These are phyloP conservation scores for Physaria fendleri DNA, from an alignment of 345 rosid genomes.

Conservation along the genomic window DNA sequence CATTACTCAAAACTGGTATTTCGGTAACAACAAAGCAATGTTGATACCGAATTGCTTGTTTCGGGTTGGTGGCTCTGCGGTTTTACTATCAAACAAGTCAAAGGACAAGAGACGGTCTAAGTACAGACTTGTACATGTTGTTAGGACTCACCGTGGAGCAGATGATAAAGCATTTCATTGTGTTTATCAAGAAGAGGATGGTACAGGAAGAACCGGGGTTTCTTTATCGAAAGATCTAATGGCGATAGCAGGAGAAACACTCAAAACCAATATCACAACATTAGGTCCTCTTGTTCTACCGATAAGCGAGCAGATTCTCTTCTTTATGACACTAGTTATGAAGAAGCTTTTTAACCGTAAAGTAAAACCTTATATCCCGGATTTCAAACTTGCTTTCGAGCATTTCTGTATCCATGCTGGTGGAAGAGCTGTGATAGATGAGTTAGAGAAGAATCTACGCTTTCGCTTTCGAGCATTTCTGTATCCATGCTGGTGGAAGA, in stretches of 20 bases:
- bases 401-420: conserved; percentile 57
- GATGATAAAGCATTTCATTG: conserved; percentile 41
- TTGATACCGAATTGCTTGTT: conserved; percentile 47
- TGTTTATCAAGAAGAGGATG: conserved; percentile 40
- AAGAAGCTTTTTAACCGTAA: conserved; percentile 35
- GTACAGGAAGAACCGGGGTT: conserved; percentile 32
- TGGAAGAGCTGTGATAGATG: conserved; percentile 47
- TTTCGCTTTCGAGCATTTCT: conserved; percentile 48
- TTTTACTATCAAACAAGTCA: conserved; percentile 34
- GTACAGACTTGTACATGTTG: conserved; percentile 39
- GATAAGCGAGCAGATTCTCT: conserved; percentile 37
- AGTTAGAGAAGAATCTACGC: conserved; percentile 44
- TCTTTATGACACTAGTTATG: conserved; percentile 31
- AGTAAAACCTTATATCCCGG: conserved; percentile 37
- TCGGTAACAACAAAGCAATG: conserved; percentile 43
- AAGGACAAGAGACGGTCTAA: conserved; percentile 30
- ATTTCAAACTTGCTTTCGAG: conserved; percentile 45
- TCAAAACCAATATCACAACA: conserved; percentile 42
- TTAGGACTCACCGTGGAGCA: conserved; percentile 42
- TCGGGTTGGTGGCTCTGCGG: conserved; percentile 40
- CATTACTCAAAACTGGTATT: conserved; percentile 44
- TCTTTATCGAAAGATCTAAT: conserved; percentile 36
- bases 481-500: conserved; percentile 55
- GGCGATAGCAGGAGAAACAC: conserved; percentile 43
- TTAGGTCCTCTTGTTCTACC: conserved; percentile 44